phyloP scores from a whole-genome alignment of 257 asterid genomes.

The Echites panduratus region DNA sequence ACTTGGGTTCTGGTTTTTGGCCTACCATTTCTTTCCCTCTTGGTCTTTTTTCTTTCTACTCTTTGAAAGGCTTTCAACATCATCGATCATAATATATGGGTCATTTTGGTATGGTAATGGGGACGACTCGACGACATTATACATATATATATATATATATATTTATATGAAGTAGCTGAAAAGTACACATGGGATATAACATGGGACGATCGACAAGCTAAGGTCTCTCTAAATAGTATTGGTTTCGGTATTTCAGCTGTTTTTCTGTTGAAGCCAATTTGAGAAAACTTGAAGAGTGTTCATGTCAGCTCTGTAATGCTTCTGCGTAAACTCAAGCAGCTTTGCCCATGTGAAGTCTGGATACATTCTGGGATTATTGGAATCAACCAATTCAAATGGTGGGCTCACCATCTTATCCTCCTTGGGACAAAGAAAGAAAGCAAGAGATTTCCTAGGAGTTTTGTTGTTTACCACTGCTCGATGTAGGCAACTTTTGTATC shows the following conservation, averaged over 20 bases:
- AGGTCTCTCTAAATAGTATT: background rate
- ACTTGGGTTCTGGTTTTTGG: no score
- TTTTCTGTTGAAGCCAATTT: conserved; percentile 45
- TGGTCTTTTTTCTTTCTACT: no score
- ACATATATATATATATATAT: no score
- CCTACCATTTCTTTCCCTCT: background rate
- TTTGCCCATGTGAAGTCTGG: conserved; percentile 78
- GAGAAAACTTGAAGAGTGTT: conserved; percentile 70
- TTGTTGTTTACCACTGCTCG: conserved; percentile 87
- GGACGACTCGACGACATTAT: no score
- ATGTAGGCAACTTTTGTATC: conserved; percentile 84
- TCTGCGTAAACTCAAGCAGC: conserved; percentile 77
- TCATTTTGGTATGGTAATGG: background rate
- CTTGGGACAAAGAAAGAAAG: conserved; percentile 85
- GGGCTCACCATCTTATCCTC: conserved; percentile 81
- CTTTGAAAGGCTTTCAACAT: background rate
- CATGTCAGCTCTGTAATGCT: conserved; percentile 90
- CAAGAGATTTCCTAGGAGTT: conserved; percentile 74
- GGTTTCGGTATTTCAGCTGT: conserved; percentile 7
- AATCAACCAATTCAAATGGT: conserved; percentile 73
- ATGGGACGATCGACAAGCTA: background rate
- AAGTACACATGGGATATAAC: background rate
- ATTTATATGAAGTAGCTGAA: background rate
- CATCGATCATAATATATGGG: background rate
- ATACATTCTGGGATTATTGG: conserved; percentile 56